Evolutionary conservation across 2,329 filamentous ascomycete genomes (phyloP).

Genomic region (Phaeosphaeriaceae sp.): DNA sequence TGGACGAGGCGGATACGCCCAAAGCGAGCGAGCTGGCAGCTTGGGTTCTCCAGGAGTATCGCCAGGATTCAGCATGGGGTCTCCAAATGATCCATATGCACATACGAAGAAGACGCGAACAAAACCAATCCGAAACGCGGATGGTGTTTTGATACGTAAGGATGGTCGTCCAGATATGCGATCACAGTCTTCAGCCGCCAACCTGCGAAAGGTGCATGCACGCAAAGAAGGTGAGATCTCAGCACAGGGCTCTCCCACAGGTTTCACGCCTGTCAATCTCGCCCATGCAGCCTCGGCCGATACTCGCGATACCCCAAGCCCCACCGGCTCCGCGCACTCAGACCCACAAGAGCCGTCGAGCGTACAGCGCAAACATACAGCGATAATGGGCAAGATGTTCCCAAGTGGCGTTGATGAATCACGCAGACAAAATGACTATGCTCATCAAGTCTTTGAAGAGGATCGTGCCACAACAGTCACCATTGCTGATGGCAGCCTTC

Average conservation of each 20-base stretch:
- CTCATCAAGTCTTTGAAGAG: constrained; percentile 41
- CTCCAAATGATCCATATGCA: constrained; percentile 44
- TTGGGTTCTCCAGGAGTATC: constrained; percentile 38
- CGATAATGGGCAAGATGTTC: constrained; percentile 48
- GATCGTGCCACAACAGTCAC: constrained; percentile 33
- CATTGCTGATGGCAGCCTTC: constrained; percentile 13
- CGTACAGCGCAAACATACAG: constrained; percentile 39
- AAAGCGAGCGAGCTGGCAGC: constrained; percentile 36
- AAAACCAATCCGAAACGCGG: constrained; percentile 58
- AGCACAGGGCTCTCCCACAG: constrained; percentile 24
- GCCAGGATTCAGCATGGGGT: constrained; percentile 27
- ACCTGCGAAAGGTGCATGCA: constrained; percentile 59
- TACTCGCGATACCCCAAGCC: constrained; percentile 39
- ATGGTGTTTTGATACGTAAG: constrained; percentile 59
- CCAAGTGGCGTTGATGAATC: constrained; percentile 44
- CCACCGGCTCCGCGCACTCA: constrained; percentile 16
- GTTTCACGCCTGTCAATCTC: constrained; percentile 33
- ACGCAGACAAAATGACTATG: constrained; percentile 41
- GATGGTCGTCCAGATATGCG: constrained; percentile 61
- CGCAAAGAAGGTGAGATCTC: constrained; percentile 51
- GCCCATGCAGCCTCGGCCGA: constrained; percentile 17
- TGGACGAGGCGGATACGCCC: constrained; percentile 30
- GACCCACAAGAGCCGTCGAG: constrained; percentile 20
- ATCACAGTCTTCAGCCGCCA: constrained; percentile 59
- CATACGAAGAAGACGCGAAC: constrained; percentile 58